A percentile compares a stretch with the other conserved stretches of the same genome.
Conservation (phyloP, 352 stramenopile species). For the Globisporangium paroecandrum region DNA sequence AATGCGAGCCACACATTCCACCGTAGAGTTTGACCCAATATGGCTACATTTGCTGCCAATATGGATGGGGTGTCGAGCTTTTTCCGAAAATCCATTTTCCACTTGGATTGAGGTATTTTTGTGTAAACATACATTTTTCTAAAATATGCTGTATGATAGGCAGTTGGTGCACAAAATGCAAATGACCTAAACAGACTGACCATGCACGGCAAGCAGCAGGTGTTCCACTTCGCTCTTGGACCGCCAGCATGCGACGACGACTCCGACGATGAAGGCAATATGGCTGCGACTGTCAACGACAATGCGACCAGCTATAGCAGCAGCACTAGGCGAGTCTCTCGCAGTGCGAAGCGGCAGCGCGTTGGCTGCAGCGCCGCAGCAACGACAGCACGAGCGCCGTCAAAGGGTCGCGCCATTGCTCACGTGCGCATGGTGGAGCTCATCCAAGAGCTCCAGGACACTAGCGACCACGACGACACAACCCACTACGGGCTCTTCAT, state of each 20-base stretch:
- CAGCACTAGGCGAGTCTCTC: neutral
- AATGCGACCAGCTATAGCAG: neutral
- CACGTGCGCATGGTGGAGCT: slow-evolving; percentile 49
- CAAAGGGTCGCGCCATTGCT: slow-evolving; percentile 9
- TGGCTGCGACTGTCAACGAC: neutral
- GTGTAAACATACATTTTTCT: too few relatives aligned
- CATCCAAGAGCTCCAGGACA: slow-evolving; percentile 43
- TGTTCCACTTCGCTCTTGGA: slow-evolving; percentile 3
- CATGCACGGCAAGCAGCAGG: neutral
- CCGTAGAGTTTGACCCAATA: too few relatives aligned
- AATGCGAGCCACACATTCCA: neutral
- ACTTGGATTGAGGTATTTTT: too few relatives aligned
- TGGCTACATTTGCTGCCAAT: too few relatives aligned
- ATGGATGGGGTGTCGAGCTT: too few relatives aligned
- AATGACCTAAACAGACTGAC: neutral
- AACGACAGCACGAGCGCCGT: neutral
- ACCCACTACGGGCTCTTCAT: slow-evolving; percentile 63
- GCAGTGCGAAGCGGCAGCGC: slow-evolving; percentile 7
- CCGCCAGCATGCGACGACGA: neutral
- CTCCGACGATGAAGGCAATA: neutral
- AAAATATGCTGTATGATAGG: too few relatives aligned
- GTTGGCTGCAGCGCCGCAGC: neutral
- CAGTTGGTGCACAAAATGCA: too few relatives aligned
- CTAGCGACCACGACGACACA: slow-evolving; percentile 1
- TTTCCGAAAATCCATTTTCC: too few relatives aligned